A percentile compares a stretch with the other conserved stretches of the same genome.
phyloP scores from a whole-genome alignment of 2,329 filamentous ascomycete species.

The Talaromyces atroroseus region DNA sequence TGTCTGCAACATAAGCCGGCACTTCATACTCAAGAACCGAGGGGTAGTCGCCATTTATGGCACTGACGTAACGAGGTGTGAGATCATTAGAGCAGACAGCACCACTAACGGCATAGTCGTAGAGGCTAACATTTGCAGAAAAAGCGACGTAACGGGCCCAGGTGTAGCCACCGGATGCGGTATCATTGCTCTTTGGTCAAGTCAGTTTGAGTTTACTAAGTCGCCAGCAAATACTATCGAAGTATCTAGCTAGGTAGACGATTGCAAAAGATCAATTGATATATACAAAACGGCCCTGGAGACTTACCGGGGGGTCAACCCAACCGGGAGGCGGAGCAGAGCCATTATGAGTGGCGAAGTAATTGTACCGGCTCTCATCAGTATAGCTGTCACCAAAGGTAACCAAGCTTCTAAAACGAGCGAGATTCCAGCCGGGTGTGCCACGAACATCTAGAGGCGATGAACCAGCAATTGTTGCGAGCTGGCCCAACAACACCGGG shows the following conservation, averaged over 20 bases:
- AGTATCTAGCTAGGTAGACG: too few relatives aligned
- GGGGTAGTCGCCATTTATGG: slow-evolving; percentile 55
- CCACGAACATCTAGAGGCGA: background rate
- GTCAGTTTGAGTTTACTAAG: background rate
- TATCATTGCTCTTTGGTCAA: slow-evolving; percentile 40
- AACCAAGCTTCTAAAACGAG: slow-evolving; percentile 57
- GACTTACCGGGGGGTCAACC: slow-evolving; percentile 41
- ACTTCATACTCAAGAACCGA: slow-evolving; percentile 59
- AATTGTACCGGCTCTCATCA: slow-evolving; percentile 62
- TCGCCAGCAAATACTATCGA: too few relatives aligned
- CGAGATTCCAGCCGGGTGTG: slow-evolving; percentile 24
- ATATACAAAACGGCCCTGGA: too few relatives aligned
- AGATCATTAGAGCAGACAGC: slow-evolving; percentile 68
- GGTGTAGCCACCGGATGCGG: slow-evolving; percentile 59
- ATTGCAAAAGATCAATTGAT: background rate
- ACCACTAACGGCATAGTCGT: slow-evolving; percentile 68
- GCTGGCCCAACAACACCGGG: background rate
- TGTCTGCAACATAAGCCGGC: slow-evolving; percentile 34
- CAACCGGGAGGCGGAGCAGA: slow-evolving; percentile 59
- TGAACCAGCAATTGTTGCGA: background rate
- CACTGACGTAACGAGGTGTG: slow-evolving; percentile 49
- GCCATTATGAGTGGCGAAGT: slow-evolving; percentile 56
- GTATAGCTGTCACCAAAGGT: slow-evolving; percentile 73
- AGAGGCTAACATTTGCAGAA: slow-evolving; percentile 46
- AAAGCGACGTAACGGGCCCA: slow-evolving; percentile 65